phyloP scores from a whole-genome alignment of 345 rosid species.

The thale cress (Arabidopsis thaliana) region DNA sequence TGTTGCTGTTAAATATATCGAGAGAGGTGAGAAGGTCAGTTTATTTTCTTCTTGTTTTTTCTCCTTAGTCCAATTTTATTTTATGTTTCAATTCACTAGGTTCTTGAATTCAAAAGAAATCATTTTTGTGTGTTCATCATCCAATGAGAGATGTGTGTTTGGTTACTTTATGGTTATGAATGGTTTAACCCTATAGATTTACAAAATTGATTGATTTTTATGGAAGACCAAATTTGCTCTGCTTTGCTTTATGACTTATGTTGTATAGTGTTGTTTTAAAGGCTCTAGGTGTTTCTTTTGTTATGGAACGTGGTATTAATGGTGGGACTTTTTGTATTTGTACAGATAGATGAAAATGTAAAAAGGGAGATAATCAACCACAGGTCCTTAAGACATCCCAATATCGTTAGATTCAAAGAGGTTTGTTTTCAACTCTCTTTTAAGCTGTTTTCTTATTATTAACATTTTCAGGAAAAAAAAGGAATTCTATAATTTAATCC shows the following conservation, averaged over 20 bases:
- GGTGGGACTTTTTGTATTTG: neutral
- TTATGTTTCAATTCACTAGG: neutral
- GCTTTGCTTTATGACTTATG: neutral
- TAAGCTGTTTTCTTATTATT: neutral
- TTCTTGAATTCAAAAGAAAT: neutral
- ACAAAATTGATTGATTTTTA: too few species aligned
- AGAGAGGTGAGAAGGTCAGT: slow-evolving; percentile 89
- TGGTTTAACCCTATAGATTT: neutral
- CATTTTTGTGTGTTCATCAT: neutral
- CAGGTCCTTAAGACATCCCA: slow-evolving; percentile 88
- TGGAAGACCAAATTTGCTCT: neutral
- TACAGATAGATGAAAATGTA: slow-evolving; percentile 95
- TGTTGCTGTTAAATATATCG: slow-evolving; percentile 91
- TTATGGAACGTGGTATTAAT: neutral
- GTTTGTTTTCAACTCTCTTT: slow-evolving; percentile 47
- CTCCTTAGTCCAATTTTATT: neutral
- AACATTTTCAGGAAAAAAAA: neutral
- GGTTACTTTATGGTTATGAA: neutral
- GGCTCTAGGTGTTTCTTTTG: neutral
- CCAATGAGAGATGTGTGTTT: slow-evolving; percentile 22
- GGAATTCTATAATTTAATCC: neutral
- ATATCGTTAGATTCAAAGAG: slow-evolving; percentile 93
- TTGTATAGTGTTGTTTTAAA: neutral
- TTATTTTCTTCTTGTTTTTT: neutral
- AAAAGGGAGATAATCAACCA: slow-evolving; percentile 94